Base-by-base conservation (phyloP, 257 asterid genomes). In the Solanum okadae region DNA sequence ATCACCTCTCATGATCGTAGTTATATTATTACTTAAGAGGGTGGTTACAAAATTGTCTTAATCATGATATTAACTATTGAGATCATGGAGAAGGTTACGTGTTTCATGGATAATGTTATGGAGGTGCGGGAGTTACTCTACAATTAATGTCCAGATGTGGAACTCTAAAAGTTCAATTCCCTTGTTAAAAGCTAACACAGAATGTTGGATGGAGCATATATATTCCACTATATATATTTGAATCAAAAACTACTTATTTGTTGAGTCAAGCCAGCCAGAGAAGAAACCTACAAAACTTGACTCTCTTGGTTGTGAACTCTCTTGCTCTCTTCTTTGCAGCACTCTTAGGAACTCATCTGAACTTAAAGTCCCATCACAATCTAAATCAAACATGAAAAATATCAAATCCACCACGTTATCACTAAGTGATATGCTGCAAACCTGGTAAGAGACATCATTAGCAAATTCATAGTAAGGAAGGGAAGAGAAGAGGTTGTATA, bases 271-370 rank as follows among this genome's bases (percentile, higher is more conserved):
- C 96, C 93, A 93, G 91, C 98, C 94, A 22, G 96, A 90, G 46
- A 95, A 73, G 90, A 94, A 90, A 63, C 96, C 95, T 9, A 89
- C 90, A 6, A 90, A 72, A 8, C 95, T 94, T 16, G 88, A 91
- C 44, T 92, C 94, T 44, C 71, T 91, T 18, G 93, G 91, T 90
- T 89, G 91, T 67, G 94, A 90, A 34, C 82, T 90, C 42, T 91
- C 91, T 10, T 79, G 89, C 88, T 93, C 98, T 81, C 95, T 89
- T 86, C 94, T 92, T 88, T 95, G 93, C 31, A 97, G 71, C 38
- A 95, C 98, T 82, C 97, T 90, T 87, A 95, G 49, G 90, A 97
- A 95, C 93, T 97, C 99, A 22, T 94, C 95, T 16, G 95, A 84
- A 91, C 99, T 95, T 29, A 97, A 91, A 89, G 81, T 92, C 82